Evolutionary conservation across 495 filamentous ascomycete genomes (phyloP).

Genomic region (Aspergillus carlsbadensis): DNA sequence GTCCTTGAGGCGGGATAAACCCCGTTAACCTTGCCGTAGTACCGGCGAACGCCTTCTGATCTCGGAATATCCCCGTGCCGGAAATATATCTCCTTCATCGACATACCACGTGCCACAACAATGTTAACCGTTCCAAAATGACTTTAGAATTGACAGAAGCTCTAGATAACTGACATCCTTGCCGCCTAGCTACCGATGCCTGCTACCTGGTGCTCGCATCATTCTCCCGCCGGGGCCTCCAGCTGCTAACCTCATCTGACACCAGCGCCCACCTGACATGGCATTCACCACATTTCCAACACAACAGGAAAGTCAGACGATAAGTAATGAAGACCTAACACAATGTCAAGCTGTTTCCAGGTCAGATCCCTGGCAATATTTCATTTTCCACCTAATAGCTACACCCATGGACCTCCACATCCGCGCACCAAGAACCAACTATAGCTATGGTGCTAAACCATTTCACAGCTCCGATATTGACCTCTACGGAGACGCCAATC

Average conservation of each 20-base stretch:
- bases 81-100: too few relatives aligned
- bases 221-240: neutral
- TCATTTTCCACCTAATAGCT: neutral
- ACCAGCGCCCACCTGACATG: neutral
- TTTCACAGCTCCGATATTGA: slow-evolving; percentile 4
- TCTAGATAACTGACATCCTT: too few relatives aligned
- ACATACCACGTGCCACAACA: too few relatives aligned
- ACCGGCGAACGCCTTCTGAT: too few relatives aligned
- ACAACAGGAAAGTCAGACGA: neutral
- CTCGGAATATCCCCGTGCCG: too few relatives aligned
- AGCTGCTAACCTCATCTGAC: slow-evolving; percentile 1
- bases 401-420: neutral
- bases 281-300: too few relatives aligned
- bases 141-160: too few relatives aligned
- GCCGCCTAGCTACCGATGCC: too few relatives aligned
- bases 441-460: slow-evolving; percentile 10
- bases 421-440: neutral
- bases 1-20: too few relatives aligned
- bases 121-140: too few relatives aligned
- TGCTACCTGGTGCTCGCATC: neutral
- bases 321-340: neutral
- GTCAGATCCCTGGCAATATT: neutral
- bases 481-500: neutral
- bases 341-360: neutral
- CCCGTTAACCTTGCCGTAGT: too few relatives aligned